Evolutionary conservation across 2,329 filamentous ascomycete genomes (phyloP), one percentile per base, ranked within the genome.

Genomic region (Colletotrichum sojae): DNA sequence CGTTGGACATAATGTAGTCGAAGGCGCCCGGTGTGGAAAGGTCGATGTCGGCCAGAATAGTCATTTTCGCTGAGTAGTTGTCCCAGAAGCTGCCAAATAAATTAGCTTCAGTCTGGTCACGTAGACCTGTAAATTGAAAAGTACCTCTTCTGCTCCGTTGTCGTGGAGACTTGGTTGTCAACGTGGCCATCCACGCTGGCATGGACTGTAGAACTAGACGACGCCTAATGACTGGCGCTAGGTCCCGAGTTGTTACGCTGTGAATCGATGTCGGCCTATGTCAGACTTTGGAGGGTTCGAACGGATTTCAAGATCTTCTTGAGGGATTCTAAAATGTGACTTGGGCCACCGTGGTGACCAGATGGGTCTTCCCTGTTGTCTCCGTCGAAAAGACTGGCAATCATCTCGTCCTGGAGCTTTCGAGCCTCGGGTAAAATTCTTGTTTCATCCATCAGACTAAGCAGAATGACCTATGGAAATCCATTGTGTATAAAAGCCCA

Each of bases 401-500:
- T 54, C 48, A 62, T 52, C 5, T 54, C 59, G 1, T 62, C 49
- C 31, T 62, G 59, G 2, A 62, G 8, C 1, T 49, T 54, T 4
- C 59, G 45, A 0, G 62, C 60, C 25, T 57, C 69, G 2, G 55
- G 31, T 2, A 69, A n/a, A 36, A 69, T 39, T 0, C 69, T 55
- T 6, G 69, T 71, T 20, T 71, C 65, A 3, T 57, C 45, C 69
- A 69, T 71, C 9, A 71, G 56, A 3, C 69, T 71, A 0, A 71
- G 25, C 4, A 71, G 52, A 2, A 71, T 9, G 1, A 63, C 61
- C 1, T 65, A 71, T 6, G 69, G 65, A 12, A 71, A 45, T 0
- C 69, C 69, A 22, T 71, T 71, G 3, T 71, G 69, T 4, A 65
- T 60, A 18, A 71, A 69, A 8, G 69, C 65, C 65, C 69, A 71